Evolutionary conservation across 1,284 basidiomycete species (phyloP).

Genomic region (Athelia sp.): DNA sequence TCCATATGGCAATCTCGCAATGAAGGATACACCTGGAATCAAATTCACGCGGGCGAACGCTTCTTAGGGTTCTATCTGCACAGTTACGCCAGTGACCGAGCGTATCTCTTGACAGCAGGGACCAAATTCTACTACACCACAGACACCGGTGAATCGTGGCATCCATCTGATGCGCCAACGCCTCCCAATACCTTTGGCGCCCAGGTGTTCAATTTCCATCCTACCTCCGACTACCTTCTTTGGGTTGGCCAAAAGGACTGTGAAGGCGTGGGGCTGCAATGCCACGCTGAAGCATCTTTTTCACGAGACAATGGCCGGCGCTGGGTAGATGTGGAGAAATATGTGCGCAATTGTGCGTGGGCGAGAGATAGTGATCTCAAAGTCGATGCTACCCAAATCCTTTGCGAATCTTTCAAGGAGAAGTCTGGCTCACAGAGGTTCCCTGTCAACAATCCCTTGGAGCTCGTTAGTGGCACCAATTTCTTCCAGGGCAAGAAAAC

Average conservation of each 20-base stretch:
- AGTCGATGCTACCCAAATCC: constrained; percentile 81
- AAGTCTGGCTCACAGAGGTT: constrained; percentile 79
- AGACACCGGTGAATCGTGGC: constrained; percentile 78
- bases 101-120: constrained; percentile 81
- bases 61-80: constrained; percentile 90
- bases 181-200: constrained; percentile 80
- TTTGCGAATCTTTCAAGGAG: constrained; percentile 86
- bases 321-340: constrained; percentile 80
- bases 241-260: constrained; percentile 84
- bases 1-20: constrained; percentile 91
- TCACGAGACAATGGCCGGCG: constrained; percentile 71
- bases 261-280: constrained; percentile 37
- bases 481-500: constrained; percentile 67
- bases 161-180: constrained; percentile 50
- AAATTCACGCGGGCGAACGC: constrained; percentile 51
- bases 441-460: constrained; percentile 61
- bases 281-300: constrained; percentile 73
- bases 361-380: constrained; percentile 74
- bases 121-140: constrained; percentile 76
- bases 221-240: constrained; percentile 81
- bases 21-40: constrained; percentile 90
- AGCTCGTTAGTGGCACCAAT: constrained; percentile 75
- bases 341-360: constrained; percentile 93
- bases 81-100: constrained; percentile 72
- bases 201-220: constrained; percentile 85